phyloP scores from a whole-genome alignment of 805 yeast genomes.

The Starmerella floricola region DNA sequence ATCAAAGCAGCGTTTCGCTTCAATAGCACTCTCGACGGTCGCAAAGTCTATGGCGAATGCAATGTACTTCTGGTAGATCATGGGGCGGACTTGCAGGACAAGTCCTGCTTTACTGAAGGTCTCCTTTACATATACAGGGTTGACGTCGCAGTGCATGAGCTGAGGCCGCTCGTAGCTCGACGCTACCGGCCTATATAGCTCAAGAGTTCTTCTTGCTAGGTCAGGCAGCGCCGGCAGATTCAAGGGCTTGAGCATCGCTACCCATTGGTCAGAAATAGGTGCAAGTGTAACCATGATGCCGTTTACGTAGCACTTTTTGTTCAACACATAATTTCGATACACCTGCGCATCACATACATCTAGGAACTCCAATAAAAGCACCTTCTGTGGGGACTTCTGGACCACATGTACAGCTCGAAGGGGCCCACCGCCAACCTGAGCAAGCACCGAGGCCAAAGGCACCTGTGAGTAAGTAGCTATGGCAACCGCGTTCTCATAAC shows the following conservation, averaged over 20 bases:
- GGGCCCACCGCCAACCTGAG: slow-evolving; percentile 23
- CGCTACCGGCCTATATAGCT: not conserved
- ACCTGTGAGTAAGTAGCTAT: not conserved
- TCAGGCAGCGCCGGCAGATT: not conserved
- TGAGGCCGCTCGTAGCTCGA: not conserved
- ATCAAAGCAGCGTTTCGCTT: slow-evolving; percentile 18
- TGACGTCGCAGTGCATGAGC: slow-evolving; percentile 1
- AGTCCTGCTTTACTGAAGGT: slow-evolving; percentile 12
- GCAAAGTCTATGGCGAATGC: slow-evolving; percentile 20
- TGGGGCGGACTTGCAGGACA: slow-evolving; percentile 21
- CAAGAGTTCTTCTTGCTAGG: slow-evolving; percentile 3
- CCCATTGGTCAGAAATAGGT: not conserved
- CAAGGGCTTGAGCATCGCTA: not conserved
- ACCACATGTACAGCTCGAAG: slow-evolving; percentile 4
- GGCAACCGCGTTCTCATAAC: not conserved
- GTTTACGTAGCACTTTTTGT: slow-evolving; percentile 3
- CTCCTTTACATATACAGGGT: slow-evolving; percentile 7
- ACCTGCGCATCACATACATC: slow-evolving; percentile 1
- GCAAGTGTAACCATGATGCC: slow-evolving; percentile 1
- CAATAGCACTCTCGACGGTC: slow-evolving; percentile 11
- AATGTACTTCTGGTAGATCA: slow-evolving; percentile 13
- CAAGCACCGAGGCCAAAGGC: slow-evolving; percentile 9
- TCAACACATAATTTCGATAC: slow-evolving; percentile 1
- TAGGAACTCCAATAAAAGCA: slow-evolving; percentile 7
- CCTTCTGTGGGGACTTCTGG: not conserved